phyloP scores from a whole-genome alignment of 1,284 basidiomycete species.

The Porodaedalea pini region DNA sequence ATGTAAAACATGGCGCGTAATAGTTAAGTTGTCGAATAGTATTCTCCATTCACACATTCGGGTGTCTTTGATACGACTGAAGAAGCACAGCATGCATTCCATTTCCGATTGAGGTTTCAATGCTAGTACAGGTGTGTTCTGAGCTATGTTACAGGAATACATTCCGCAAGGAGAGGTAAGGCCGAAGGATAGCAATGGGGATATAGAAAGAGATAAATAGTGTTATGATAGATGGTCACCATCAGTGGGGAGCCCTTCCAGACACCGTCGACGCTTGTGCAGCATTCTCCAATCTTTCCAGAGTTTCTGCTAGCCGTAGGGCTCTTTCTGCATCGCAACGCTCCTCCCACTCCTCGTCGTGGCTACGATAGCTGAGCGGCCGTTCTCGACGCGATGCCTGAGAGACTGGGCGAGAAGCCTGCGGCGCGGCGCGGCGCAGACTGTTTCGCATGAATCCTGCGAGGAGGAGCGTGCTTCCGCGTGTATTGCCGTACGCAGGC shows the following conservation, averaged over 20 bases:
- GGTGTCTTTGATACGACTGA: no score
- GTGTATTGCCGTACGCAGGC: conserved; percentile 68
- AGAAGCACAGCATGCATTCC: no score
- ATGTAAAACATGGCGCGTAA: no score
- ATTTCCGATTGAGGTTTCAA: no score
- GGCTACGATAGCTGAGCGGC: conserved; percentile 51
- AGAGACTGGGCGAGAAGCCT: conserved; percentile 29
- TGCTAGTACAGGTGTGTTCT: no score
- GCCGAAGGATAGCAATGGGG: background rate
- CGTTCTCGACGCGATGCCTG: conserved; percentile 29
- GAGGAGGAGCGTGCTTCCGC: conserved; percentile 62
- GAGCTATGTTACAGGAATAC: no score
- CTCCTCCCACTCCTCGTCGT: conserved; percentile 55
- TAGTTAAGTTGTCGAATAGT: no score
- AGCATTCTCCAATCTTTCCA: conserved; percentile 45
- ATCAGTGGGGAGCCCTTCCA: background rate
- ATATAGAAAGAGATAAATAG: background rate
- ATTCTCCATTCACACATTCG: no score
- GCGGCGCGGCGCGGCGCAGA: conserved; percentile 33
- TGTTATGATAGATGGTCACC: background rate
- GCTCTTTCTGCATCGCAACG: conserved; percentile 51
- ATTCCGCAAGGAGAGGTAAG: background rate
- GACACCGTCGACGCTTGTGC: background rate
- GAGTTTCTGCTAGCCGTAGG: conserved; percentile 50
- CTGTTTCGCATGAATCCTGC: conserved; percentile 49